Evolutionary conservation across 1,139 yeast genomes (phyloP).

Genomic region (Sugiyamaella pinicola): DNA sequence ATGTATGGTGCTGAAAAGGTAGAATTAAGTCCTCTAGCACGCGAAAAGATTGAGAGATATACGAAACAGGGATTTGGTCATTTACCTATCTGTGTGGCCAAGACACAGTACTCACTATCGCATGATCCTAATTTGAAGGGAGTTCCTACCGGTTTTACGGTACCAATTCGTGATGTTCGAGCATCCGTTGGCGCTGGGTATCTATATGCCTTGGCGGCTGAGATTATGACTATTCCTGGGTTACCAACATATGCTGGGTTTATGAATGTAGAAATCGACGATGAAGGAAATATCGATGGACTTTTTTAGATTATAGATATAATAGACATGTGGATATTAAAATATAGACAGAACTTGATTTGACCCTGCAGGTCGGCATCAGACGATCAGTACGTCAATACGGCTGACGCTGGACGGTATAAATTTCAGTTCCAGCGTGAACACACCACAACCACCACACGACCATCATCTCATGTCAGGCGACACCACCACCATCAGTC

Average conservation of each 20-base stretch:
- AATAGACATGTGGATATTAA: not conserved
- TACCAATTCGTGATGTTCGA: conserved; percentile 93
- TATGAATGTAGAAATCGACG: conserved; percentile 94
- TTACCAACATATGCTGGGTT: conserved; percentile 95
- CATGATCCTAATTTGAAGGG: conserved; percentile 94
- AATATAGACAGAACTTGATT: not conserved
- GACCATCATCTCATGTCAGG: too few species aligned
- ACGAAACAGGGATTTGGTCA: conserved; percentile 89
- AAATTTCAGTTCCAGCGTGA: not conserved
- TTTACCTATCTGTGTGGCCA: conserved; percentile 95
- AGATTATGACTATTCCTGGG: conserved; percentile 97
- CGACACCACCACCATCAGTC: too few species aligned
- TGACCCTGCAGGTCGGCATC: not conserved
- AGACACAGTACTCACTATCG: conserved; percentile 94
- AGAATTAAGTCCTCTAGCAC: conserved; percentile 84
- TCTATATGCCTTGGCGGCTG: conserved; percentile 94
- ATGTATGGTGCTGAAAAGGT: conserved; percentile 96
- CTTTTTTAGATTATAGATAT: conserved; percentile 56
- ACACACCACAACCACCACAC: not conserved
- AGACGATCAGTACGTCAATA: not conserved
- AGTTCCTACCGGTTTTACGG: conserved; percentile 90
- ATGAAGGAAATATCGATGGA: conserved; percentile 93
- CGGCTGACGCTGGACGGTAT: not conserved
- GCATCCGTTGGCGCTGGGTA: conserved; percentile 97
- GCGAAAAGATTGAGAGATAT: conserved; percentile 78